Base-by-base conservation (phyloP, 495 filamentous ascomycete genomes). In the Aspergillus nidulans region DNA sequence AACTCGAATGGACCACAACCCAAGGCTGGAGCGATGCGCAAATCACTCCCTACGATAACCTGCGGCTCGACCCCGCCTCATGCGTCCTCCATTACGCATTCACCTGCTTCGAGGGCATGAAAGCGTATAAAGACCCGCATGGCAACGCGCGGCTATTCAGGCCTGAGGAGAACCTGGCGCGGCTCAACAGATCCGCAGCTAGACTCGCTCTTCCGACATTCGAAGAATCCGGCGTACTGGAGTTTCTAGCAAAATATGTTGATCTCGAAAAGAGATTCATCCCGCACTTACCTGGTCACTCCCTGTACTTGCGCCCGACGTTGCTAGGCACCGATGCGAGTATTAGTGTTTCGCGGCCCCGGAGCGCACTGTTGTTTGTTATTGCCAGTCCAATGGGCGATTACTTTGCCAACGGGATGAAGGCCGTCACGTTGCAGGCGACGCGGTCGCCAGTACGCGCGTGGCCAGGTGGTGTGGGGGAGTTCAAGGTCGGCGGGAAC, bases 81-180 rank as follows among this genome's bases (percentile, higher is more conserved):
- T 86, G 84, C 10, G 51, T 44, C 25, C 48, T 63, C 20, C 61
- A 63, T 41, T 63, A 63, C 40, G 61, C 61, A 6, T 52, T 41
- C 34, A 54, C 57, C 30, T 63, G 61, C 21, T 63, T 63, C 34
- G 61, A 63, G 30, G 61, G 61, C 19, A 39, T 63, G 21, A 63
- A 63, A 28, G 61, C 46, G 21, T 63, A 60, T 28, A 28, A 57
- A 5, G 61, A 55, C 40, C 44, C 49, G 26, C 57, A 63, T 44
- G 61, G 61, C 13, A 60, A 63, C 25, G 75, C 96, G 49, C 88
- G 92, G 32, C 74, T 96, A 39, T 97, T 97, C 79, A 86, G 90
- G 28, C 84, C 88, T 1, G 69, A 86, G 49, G 68, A 77, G 46
- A 95, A 95, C 71, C 74, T 77, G 53, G 65, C 63, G 19, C 86